Evolutionary conservation across 1,284 basidiomycete genomes (phyloP).

Genomic region (Marasmius fiardii): DNA sequence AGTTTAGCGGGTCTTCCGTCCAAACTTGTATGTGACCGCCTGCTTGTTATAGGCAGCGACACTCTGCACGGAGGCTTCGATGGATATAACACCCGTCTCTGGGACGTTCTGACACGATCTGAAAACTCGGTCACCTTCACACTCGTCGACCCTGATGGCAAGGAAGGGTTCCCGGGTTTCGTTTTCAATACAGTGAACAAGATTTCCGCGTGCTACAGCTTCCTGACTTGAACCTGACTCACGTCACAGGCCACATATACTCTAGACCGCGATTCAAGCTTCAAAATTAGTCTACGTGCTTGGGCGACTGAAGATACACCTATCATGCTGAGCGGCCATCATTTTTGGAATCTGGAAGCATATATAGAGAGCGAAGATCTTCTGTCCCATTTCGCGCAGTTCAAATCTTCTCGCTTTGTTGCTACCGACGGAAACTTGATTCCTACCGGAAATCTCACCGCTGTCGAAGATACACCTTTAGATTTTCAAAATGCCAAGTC

Average conservation of each 20-base stretch:
- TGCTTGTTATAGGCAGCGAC: constrained; percentile 19
- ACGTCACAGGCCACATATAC: constrained; percentile 32
- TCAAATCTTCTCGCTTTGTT: constrained; percentile 36
- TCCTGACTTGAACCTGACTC: background rate
- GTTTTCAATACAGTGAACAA: constrained; percentile 32
- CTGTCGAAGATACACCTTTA: constrained; percentile 36
- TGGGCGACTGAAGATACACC: constrained; percentile 38
- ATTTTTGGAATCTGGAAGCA: constrained; percentile 47
- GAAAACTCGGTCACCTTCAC: constrained; percentile 34
- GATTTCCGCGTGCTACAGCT: background rate
- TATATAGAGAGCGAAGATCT: constrained; percentile 41
- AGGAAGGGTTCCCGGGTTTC: constrained; percentile 44
- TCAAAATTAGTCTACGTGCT: constrained; percentile 39
- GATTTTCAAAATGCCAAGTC: constrained; percentile 43
- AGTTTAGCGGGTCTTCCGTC: background rate
- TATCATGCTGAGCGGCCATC: constrained; percentile 42
- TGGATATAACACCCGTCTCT: constrained; percentile 40
- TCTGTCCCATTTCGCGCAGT: constrained; percentile 34
- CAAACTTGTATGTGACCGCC: background rate
- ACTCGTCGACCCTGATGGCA: constrained; percentile 37
- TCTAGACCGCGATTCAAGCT: constrained; percentile 33
- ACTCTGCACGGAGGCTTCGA: constrained; percentile 41
- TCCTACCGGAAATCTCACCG: constrained; percentile 37
- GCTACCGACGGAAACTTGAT: constrained; percentile 41
- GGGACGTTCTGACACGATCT: constrained; percentile 29